These are phyloP conservation scores for Corchorus olitorius DNA, from an alignment of 345 rosid species.

Conservation along the genomic window DNA sequence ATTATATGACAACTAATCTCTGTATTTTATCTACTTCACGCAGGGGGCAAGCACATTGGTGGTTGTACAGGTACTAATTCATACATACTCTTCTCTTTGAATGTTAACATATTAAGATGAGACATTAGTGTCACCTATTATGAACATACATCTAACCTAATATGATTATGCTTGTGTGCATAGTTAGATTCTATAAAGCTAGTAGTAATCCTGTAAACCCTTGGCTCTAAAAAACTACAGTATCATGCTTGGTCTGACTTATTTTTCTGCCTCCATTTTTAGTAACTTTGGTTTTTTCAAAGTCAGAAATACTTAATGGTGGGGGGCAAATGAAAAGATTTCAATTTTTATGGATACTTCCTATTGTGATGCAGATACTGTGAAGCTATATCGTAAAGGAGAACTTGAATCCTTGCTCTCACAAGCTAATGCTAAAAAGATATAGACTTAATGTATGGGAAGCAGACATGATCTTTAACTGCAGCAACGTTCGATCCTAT, in stretches of 20 bases:
- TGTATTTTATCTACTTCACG: not conserved
- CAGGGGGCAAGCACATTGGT: conserved; percentile 95
- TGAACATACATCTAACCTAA: not conserved
- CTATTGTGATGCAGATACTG: conserved; percentile 65
- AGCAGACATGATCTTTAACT: not conserved
- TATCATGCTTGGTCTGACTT: not conserved
- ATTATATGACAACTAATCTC: conserved; percentile 15
- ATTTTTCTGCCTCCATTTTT: not conserved
- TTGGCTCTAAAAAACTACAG: not conserved
- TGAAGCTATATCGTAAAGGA: conserved; percentile 70
- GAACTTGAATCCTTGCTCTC: conserved; percentile 67
- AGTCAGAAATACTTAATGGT: not conserved
- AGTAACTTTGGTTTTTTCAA: not conserved
- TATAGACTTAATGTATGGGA: conserved; percentile 24
- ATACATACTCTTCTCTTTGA: not conserved
- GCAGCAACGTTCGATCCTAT: conserved; percentile 3
- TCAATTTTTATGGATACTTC: conserved; percentile 13
- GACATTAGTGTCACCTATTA: not conserved
- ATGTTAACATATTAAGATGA: not conserved
- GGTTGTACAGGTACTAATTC: conserved; percentile 81
- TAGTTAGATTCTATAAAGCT: not conserved
- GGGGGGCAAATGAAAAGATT: not conserved
- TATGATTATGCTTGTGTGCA: not conserved
- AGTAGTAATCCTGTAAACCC: not conserved
- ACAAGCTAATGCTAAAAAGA: conserved; percentile 49